Evolutionary conservation across 805 yeast genomes (phyloP).

Genomic region (Myxozyma udenii): DNA sequence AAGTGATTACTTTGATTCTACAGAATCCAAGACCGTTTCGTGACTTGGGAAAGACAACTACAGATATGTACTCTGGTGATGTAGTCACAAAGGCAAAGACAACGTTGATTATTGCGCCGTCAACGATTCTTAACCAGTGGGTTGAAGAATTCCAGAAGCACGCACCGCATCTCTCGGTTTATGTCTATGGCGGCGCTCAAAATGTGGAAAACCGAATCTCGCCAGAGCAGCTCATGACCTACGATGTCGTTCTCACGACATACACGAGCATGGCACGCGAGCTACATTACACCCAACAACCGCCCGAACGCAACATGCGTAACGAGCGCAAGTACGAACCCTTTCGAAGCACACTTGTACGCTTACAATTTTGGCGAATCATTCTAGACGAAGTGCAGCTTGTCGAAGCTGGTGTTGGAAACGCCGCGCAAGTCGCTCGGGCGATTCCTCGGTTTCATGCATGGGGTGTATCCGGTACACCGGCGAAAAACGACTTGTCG

Average conservation of each 20-base stretch:
- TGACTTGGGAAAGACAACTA: constrained; percentile 6
- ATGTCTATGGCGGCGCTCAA: constrained; percentile 48
- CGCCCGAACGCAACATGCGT: constrained; percentile 46
- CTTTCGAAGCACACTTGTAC: constrained; percentile 65
- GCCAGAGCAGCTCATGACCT: constrained; percentile 54
- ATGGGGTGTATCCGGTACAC: constrained; percentile 98
- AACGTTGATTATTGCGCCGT: constrained; percentile 82
- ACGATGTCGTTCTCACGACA: constrained; percentile 79
- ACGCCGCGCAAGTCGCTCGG: constrained; percentile 76
- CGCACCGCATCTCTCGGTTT: constrained; percentile 60
- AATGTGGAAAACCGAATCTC: constrained; percentile 32
- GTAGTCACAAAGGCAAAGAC: constrained; percentile 56
- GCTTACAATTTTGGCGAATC: constrained; percentile 84
- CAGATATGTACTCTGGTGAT: constrained; percentile 42
- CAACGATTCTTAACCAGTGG: constrained; percentile 84
- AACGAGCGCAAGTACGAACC: constrained; percentile 24
- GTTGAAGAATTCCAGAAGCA: constrained; percentile 59
- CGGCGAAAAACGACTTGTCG: constrained; percentile 61
- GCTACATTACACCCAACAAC: constrained; percentile 75
- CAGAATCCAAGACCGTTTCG: constrained; percentile 53
- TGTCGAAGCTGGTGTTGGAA: constrained; percentile 69
- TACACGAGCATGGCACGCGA: constrained; percentile 70
- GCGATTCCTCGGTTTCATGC: constrained; percentile 81
- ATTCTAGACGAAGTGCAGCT: constrained; percentile 93
- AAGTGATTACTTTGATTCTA: constrained; percentile 62